Conservation (phyloP, 2,329 filamentous ascomycete species). For the Leptosphaerulina australis region DNA sequence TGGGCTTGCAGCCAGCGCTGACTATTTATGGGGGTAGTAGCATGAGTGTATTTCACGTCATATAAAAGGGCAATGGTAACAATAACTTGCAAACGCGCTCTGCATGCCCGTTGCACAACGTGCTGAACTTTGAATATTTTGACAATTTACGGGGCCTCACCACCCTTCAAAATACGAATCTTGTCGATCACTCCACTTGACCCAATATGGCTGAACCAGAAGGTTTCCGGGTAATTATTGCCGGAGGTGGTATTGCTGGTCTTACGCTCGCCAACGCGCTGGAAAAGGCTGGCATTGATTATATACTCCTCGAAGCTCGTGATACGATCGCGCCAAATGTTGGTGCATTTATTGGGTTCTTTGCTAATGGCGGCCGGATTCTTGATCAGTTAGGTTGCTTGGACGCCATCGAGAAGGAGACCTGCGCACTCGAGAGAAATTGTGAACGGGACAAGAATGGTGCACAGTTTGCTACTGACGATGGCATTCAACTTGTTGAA, state of each 20-base stretch:
- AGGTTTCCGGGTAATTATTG: slow-evolving; percentile 17
- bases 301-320: slow-evolving; percentile 22
- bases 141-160: too few species aligned
- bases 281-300: slow-evolving; percentile 23
- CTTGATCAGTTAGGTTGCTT: slow-evolving; percentile 29
- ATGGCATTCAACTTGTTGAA: neutral
- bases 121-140: too few species aligned
- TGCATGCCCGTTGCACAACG: neutral
- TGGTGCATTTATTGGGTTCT: slow-evolving; percentile 28
- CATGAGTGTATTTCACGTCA: too few species aligned
- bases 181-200: neutral
- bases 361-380: slow-evolving; percentile 24
- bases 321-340: slow-evolving; percentile 19
- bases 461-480: neutral
- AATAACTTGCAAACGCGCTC: neutral
- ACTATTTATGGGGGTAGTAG: too few species aligned
- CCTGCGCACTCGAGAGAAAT: neutral
- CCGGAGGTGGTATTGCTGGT: slow-evolving; percentile 23
- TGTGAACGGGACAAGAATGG: slow-evolving; percentile 2
- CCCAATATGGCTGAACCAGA: neutral
- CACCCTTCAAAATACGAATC: neutral
- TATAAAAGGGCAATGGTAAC: too few species aligned
- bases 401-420: slow-evolving; percentile 4
- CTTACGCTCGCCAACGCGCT: slow-evolving; percentile 23
- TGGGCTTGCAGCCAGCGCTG: too few species aligned